A percentile compares a stretch with the other conserved stretches of the same genome.
Conservation (phyloP, 108 stramenopile species). For the Stephanodiscus triporus region DNA sequence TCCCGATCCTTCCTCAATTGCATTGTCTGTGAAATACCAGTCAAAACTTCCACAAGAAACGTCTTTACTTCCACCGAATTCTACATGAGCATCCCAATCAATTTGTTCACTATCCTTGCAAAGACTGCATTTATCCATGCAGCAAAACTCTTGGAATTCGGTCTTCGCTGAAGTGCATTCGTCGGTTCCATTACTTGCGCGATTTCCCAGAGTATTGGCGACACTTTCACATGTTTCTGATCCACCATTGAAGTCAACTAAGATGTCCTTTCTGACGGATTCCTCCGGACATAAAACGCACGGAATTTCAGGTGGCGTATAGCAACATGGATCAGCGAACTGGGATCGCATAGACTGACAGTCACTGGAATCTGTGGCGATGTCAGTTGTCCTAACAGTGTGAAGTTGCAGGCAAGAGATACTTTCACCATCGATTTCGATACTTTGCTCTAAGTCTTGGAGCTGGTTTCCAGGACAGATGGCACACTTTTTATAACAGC, state of each 20-base stretch:
- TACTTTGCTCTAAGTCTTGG: constrained; percentile 37
- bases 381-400: constrained; percentile 37
- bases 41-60: constrained; percentile 51
- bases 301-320: constrained; percentile 35
- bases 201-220: constrained; percentile 32
- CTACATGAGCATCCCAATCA: constrained; percentile 49
- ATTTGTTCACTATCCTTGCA: constrained; percentile 32
- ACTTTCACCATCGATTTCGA: constrained; percentile 35
- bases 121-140: constrained; percentile 47
- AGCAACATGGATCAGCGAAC: constrained; percentile 46
- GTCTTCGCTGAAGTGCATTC: constrained; percentile 30
- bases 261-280: constrained; percentile 28
- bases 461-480: constrained; percentile 38
- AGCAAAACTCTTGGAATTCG: constrained; percentile 45
- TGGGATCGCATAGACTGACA: constrained; percentile 35
- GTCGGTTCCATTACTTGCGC: constrained; percentile 46
- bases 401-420: constrained; percentile 51
- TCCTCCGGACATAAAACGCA: constrained; percentile 42
- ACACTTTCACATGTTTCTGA: constrained; percentile 42
- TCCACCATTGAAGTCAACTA: constrained; percentile 42
- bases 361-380: constrained; percentile 17
- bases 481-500: constrained; percentile 51
- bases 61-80: constrained; percentile 29
- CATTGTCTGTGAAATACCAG: constrained; percentile 50
- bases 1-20: constrained; percentile 36